phyloP scores from a whole-genome alignment of 768 basidiomycete genomes.

The Dictyophora rubrovolvata region DNA sequence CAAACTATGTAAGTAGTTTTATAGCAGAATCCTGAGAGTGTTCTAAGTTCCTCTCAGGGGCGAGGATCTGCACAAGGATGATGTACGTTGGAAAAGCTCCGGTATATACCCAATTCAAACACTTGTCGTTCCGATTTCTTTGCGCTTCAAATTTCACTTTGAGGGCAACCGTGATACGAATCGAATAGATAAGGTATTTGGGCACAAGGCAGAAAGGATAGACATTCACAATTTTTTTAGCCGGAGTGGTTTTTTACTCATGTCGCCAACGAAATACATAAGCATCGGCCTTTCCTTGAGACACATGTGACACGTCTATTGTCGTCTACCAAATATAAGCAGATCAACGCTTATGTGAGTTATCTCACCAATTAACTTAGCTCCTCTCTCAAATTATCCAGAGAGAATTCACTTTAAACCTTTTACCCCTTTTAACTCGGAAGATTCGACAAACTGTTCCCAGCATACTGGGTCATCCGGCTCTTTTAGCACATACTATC shows the following conservation, averaged over 20 bases:
- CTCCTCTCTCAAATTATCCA: slow-evolving; percentile 21
- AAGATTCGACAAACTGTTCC: slow-evolving; percentile 73
- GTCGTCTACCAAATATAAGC: slow-evolving; percentile 46
- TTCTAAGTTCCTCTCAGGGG: slow-evolving; percentile 30
- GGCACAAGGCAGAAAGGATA: background rate
- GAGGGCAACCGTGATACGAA: slow-evolving; percentile 83
- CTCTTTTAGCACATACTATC: slow-evolving; percentile 88
- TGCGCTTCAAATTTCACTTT: slow-evolving; percentile 94
- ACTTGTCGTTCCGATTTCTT: slow-evolving; percentile 68
- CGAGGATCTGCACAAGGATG: slow-evolving; percentile 31
- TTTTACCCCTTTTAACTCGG: slow-evolving; percentile 66
- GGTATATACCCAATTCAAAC: slow-evolving; percentile 79
- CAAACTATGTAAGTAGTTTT: slow-evolving; percentile 59
- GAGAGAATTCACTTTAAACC: slow-evolving; percentile 74
- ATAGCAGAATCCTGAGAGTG: background rate
- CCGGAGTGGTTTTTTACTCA: slow-evolving; percentile 98
- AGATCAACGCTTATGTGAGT: slow-evolving; percentile 69
- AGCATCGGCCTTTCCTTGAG: slow-evolving; percentile 77
- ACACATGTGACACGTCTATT: slow-evolving; percentile 62
- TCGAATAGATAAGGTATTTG: slow-evolving; percentile 74
- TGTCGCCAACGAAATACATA: slow-evolving; percentile 75
- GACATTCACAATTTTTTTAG: slow-evolving; percentile 27
- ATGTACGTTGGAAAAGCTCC: slow-evolving; percentile 25
- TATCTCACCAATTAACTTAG: background rate
- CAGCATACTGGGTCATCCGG: slow-evolving; percentile 61